phyloP scores from a whole-genome alignment of 768 basidiomycete species.

The Termitomyces titanicus region DNA sequence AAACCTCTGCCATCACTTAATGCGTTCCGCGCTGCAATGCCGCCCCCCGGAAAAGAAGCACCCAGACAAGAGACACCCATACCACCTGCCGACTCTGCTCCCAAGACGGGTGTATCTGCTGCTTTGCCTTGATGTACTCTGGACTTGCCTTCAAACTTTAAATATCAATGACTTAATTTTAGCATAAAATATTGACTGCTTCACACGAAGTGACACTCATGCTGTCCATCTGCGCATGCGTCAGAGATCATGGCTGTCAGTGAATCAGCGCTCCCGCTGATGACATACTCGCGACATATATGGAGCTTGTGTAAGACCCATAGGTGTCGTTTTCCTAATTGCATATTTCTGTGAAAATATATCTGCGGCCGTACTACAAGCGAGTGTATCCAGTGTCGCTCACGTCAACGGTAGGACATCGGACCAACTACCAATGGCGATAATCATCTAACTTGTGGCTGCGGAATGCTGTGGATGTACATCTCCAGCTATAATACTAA shows the following conservation, averaged over 20 bases:
- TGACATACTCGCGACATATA: neutral
- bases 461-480: neutral
- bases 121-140: conserved; percentile 18
- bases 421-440: no score
- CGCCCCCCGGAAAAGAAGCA: no score
- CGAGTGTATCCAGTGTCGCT: no score
- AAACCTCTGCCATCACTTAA: conserved; percentile 22
- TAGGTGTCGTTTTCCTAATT: neutral
- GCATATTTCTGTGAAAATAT: no score
- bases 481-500: neutral
- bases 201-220: neutral
- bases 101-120: conserved; percentile 22
- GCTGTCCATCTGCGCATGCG: neutral
- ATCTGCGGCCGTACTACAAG: neutral
- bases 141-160: neutral
- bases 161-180: conserved; percentile 5
- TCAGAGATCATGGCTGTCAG: no score
- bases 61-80: conserved; percentile 3
- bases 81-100: conserved; percentile 1
- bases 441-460: no score
- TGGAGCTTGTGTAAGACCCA: neutral
- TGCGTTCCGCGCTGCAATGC: conserved; percentile 9
- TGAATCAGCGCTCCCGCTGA: no score
- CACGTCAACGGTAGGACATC: neutral
- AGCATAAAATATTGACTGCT: neutral